These are phyloP conservation scores for Ormosia semicastrata DNA, from an alignment of 306 rosid genomes.

Conservation along the genomic window DNA sequence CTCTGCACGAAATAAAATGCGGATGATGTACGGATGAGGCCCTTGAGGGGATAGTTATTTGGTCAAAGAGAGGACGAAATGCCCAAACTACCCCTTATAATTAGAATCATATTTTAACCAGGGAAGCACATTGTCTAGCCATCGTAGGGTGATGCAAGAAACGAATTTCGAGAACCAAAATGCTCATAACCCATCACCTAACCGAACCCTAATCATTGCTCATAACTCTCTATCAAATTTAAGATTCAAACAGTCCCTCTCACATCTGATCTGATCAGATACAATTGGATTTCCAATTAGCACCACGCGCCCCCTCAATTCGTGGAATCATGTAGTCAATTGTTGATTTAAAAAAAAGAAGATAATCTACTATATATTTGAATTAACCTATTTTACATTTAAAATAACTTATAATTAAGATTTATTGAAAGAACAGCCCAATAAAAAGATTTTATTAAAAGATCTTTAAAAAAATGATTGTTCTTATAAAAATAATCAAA, in stretches of 20 bases:
- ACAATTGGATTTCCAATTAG: background rate
- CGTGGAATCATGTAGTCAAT: background rate
- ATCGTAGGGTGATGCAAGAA: too few relatives aligned
- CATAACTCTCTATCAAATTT: background rate
- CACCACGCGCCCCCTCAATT: too few relatives aligned
- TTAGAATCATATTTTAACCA: background rate
- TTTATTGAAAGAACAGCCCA: too few relatives aligned
- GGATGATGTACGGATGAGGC: too few relatives aligned
- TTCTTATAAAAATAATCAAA: too few relatives aligned
- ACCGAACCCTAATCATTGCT: slow-evolving; percentile 43
- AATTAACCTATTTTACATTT: too few relatives aligned
- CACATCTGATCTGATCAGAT: background rate
- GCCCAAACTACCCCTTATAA: slow-evolving; percentile 29
- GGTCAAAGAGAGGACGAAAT: slow-evolving; percentile 14
- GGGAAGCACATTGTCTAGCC: too few relatives aligned
- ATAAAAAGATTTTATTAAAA: too few relatives aligned
- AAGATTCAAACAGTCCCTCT: background rate
- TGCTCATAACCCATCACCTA: slow-evolving; percentile 19
- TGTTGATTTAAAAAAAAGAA: background rate
- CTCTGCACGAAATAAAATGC: too few relatives aligned
- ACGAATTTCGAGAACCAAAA: background rate
- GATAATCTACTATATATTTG: too few relatives aligned
- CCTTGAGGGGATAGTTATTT: slow-evolving; percentile 22
- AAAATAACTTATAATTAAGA: too few relatives aligned
- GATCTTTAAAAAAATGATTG: too few relatives aligned